Conservation (phyloP, 2,329 filamentous ascomycete genomes). For the Phaeosphaeria sp. region DNA sequence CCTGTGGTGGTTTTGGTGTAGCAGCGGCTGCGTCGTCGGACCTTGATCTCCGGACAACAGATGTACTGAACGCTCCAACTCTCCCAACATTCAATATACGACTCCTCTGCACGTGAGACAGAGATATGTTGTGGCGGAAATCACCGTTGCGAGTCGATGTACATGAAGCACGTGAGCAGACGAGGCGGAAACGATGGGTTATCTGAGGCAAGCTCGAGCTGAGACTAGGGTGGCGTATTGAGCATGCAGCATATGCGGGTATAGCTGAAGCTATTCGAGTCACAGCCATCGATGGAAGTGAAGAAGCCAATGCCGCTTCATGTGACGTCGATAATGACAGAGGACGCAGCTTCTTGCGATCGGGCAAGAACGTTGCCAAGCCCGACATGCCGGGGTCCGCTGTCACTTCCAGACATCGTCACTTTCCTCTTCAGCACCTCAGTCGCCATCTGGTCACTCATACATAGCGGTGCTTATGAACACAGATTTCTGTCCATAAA, state of each 20-base stretch:
- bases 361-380: slow-evolving; percentile 1
- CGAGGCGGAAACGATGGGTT: slow-evolving; percentile 23
- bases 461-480: too few relatives aligned
- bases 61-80: slow-evolving; percentile 26
- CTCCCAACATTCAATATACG: slow-evolving; percentile 4
- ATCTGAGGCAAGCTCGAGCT: slow-evolving; percentile 16
- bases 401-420: too few relatives aligned
- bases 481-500: too few relatives aligned
- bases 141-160: slow-evolving; percentile 23
- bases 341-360: not conserved
- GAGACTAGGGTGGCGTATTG: slow-evolving; percentile 11
- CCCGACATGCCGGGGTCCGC: not conserved
- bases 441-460: too few relatives aligned
- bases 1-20: not conserved
- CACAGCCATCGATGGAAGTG: slow-evolving; percentile 24
- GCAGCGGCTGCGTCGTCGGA: slow-evolving; percentile 12
- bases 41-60: slow-evolving; percentile 13
- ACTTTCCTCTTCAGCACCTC: too few relatives aligned
- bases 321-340: slow-evolving; percentile 10
- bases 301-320: slow-evolving; percentile 13
- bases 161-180: slow-evolving; percentile 41
- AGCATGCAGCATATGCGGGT: slow-evolving; percentile 9
- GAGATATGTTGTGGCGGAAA: slow-evolving; percentile 3
- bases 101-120: slow-evolving; percentile 4
- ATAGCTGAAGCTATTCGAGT: slow-evolving; percentile 17